Evolutionary conservation across 2,329 filamentous ascomycete species (phyloP).

Genomic region (Nemania sp.): DNA sequence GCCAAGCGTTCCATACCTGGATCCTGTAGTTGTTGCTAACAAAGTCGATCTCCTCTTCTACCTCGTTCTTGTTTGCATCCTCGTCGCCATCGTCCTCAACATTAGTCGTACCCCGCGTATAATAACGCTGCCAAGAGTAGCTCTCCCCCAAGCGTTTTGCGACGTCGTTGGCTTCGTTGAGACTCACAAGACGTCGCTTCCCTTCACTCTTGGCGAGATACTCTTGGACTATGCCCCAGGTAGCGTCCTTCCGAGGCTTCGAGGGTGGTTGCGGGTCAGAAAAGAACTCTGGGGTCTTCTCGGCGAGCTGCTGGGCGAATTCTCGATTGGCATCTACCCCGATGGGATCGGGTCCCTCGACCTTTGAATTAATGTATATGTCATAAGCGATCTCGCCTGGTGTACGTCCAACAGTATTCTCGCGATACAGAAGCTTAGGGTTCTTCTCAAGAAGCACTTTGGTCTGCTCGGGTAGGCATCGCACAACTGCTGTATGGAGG

Average conservation of each 20-base stretch:
- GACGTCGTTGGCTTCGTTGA: slow-evolving; percentile 63
- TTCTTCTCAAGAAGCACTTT: slow-evolving; percentile 57
- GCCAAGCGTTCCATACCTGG: not conserved
- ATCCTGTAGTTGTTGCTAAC: slow-evolving; percentile 19
- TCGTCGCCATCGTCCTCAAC: slow-evolving; percentile 11
- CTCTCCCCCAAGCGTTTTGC: slow-evolving; percentile 59
- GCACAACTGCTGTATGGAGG: slow-evolving; percentile 60
- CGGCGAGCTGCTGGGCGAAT: slow-evolving; percentile 7
- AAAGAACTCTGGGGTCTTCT: slow-evolving; percentile 21
- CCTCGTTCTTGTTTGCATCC: slow-evolving; percentile 22
- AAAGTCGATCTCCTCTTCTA: slow-evolving; percentile 28
- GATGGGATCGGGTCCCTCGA: slow-evolving; percentile 34
- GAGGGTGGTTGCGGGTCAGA: not conserved
- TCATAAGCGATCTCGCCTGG: slow-evolving; percentile 70
- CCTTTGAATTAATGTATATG: slow-evolving; percentile 48
- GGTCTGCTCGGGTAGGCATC: slow-evolving; percentile 43
- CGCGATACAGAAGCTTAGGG: slow-evolving; percentile 66
- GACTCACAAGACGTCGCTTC: slow-evolving; percentile 56
- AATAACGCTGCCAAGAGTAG: slow-evolving; percentile 42
- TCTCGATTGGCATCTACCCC: not conserved
- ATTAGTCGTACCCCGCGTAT: slow-evolving; percentile 15
- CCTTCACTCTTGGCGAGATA: slow-evolving; percentile 36
- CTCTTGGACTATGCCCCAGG: slow-evolving; percentile 35
- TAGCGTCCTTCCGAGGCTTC: slow-evolving; percentile 29
- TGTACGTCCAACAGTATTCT: slow-evolving; percentile 77